Base-by-base conservation (phyloP, 306 rosid genomes). In the Arachis hypogaea region DNA sequence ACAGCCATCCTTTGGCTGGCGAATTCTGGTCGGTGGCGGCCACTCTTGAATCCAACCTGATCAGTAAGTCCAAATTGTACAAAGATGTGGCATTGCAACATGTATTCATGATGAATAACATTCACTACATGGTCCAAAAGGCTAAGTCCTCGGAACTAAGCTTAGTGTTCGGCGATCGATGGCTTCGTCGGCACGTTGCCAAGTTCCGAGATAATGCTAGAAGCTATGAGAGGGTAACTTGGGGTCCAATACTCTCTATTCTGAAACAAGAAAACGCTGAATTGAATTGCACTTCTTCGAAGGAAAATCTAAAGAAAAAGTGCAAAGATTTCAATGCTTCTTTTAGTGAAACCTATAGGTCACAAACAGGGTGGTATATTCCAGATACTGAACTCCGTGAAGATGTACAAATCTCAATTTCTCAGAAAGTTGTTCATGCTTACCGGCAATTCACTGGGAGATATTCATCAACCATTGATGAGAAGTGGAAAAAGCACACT, bases 361-460 rank as follows among this genome's bases (percentile, higher is more conserved):
- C 5, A n/a, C 97, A 88, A 66, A 88, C 97, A n/a, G 88, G 88
- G 18, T 91, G 97, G 92, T 59, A 0, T 9, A 46, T 88, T 29
- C 74, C 84, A 1, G 86, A 88, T 63, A 30, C 45, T 59, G 63
- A 64, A 56, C 94, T 91, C 41, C 75, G 90, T 7, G 89, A 85
- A 59, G 92, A 85, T 10, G 58, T 91, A 7, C 92, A 81, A 43
- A 88, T 91, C 52, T 82, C 77, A 5, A 77, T 84, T 49, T 84
- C 94, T 30, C 90, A 80, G 67, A 83, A 75, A 22, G 78, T 88
- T 14, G 77, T 87, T 76, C 88, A 40, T 30, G 97, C 90, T 18
- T 91, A 91, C 74, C 56, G 87, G 30, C 40, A 52, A 69, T 85
- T 78, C 30, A 62, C 28, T 8, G 86, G 84, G 47, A 77, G 76